phyloP scores from a whole-genome alignment of 148 eudicot genomes.

The Gaultheria prostrata region DNA sequence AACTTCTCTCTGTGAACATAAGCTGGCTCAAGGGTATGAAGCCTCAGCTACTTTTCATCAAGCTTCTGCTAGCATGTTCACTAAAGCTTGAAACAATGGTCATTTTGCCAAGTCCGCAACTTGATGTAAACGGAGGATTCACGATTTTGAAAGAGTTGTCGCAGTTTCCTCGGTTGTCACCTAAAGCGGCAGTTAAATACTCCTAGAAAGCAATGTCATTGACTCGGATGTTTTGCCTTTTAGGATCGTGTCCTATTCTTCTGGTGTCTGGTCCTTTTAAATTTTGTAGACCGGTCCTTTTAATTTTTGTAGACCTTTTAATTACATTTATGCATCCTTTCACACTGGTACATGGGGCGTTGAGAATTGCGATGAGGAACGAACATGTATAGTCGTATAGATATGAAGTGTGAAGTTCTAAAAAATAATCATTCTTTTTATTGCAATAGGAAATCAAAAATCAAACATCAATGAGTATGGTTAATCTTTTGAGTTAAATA shows the following conservation, averaged over 20 bases:
- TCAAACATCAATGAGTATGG: too few species aligned
- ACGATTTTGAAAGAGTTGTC: not conserved
- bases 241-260: not conserved
- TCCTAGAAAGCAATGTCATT: not conserved
- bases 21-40: not conserved
- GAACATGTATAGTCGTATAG: too few species aligned
- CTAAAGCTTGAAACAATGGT: not conserved
- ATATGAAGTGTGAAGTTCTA: too few species aligned
- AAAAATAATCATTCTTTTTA: too few species aligned
- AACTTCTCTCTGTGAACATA: not conserved
- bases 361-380: not conserved
- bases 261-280: not conserved
- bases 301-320: too few species aligned
- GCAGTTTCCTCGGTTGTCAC: not conserved
- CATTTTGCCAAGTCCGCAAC: not conserved
- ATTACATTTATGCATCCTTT: too few species aligned
- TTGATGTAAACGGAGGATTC: not conserved
- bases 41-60: constrained; percentile 6
- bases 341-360: not conserved
- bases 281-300: not conserved
- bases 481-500: too few species aligned
- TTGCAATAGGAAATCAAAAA: too few species aligned
- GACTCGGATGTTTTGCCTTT: not conserved
- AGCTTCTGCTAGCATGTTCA: not conserved
- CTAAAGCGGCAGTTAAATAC: not conserved